Base-by-base conservation (phyloP, 2,329 filamentous ascomycete genomes). In the Rasamsonia emersonii region DNA sequence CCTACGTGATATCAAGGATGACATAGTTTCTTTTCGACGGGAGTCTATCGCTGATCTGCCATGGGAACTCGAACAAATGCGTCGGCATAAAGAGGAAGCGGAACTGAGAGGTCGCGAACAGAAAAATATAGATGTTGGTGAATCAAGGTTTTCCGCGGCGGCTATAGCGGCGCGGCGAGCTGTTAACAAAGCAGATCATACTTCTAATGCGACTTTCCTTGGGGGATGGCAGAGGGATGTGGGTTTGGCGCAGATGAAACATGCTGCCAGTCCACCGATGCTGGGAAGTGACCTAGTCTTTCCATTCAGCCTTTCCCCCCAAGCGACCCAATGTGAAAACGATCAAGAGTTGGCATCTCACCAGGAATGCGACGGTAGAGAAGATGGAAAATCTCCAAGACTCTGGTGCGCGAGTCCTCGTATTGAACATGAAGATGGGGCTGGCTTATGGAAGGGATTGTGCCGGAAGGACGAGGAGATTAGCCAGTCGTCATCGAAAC, bases 61-160 rank as follows among this genome's bases (percentile, higher is more conserved):
- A 36, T 89, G 82, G 78, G 85, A 86, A 51, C 70, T 91, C 49
- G 73, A 79, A 47, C 79, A 86, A 46, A 83, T 91, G 81, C 81
- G 84, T 45, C 73, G 79, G 45, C 81, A 89, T 56, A 81, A 78
- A 31, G 75, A 84, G 44, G 67, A 78, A 45, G 56, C 78, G 29
- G 70, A 77, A 44, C 67, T 58, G 53, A 47, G 53, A 44, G 44
- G 54, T 35, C 45, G 53, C 28, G 46, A 54, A 35, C 17, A 30
- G 6, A 51, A 59, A 53, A 34, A 50, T 43, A 38, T 32, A 38
- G 36, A 51, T 36, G 28, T 50, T 42, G 39, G 54, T 41, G 46
- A 47, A 18, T 52, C 49, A 13, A 45, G 36, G n/a, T 51, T 57
- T 32, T 54, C 54, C 35, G 49, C 53, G 15, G 42, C 49, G 24